Percentiles rank a stretch among this genome's conserved stretches.
Conservation (phyloP, 2,329 filamentous ascomycete species). For the Lasiodiplodia hormozganensis region DNA sequence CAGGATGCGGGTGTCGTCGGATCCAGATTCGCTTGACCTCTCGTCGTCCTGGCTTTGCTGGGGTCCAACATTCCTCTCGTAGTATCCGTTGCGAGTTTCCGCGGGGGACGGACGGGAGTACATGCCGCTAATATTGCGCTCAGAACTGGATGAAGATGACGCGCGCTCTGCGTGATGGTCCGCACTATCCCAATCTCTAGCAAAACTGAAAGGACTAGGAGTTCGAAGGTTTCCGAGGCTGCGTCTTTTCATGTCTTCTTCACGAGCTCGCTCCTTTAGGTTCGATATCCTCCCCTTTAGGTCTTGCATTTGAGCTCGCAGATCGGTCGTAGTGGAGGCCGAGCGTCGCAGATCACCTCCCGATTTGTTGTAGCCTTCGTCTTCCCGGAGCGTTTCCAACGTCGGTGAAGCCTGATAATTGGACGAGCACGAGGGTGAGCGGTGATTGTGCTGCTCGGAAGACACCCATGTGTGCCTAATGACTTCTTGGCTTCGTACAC, state of each 20-base stretch:
- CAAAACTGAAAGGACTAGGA: constrained; percentile 78
- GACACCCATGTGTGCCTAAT: constrained; percentile 40
- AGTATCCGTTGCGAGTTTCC: constrained; percentile 5
- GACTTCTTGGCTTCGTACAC: constrained; percentile 49
- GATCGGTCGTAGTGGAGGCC: constrained; percentile 72
- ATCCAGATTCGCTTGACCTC: constrained; percentile 17
- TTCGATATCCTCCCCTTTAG: constrained; percentile 85
- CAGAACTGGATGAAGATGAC: constrained; percentile 22
- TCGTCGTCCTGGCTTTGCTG: constrained; percentile 38
- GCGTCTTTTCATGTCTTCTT: constrained; percentile 77
- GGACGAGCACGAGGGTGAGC: constrained; percentile 33
- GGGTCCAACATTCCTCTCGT: constrained; percentile 5
- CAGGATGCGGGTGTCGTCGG: constrained; percentile 13
- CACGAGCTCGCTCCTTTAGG: constrained; percentile 77
- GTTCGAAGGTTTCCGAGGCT: constrained; percentile 78
- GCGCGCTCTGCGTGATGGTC: constrained; percentile 37
- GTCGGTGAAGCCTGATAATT: constrained; percentile 48
- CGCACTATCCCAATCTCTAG: constrained; percentile 65
- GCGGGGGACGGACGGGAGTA: neutral
- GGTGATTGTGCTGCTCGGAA: constrained; percentile 14
- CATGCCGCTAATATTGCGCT: constrained; percentile 15
- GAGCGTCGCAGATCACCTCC: constrained; percentile 62
- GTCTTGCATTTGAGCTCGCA: constrained; percentile 85
- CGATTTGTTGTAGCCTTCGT: constrained; percentile 39
- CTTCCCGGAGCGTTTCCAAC: constrained; percentile 52